phyloP scores from a whole-genome alignment of 805 yeast species.

The Yarrowia bubula region DNA sequence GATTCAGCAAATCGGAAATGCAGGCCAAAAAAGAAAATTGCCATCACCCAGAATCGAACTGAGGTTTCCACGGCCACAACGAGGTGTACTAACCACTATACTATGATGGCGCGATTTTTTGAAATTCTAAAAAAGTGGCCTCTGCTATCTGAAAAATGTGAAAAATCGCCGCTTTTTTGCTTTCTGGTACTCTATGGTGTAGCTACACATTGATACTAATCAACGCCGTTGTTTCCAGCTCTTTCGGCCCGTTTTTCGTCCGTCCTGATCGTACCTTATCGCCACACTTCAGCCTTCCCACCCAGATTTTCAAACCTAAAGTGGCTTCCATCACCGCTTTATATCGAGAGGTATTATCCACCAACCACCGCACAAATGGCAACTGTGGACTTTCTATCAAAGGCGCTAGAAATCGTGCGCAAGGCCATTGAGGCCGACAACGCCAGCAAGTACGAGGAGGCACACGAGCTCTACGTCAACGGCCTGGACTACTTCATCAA shows the following conservation, averaged over 20 bases:
- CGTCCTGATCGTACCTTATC: neutral
- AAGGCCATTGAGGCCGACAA: constrained; percentile 94
- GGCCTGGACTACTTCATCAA: constrained; percentile 94
- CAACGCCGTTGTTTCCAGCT: neutral
- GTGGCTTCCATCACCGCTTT: neutral
- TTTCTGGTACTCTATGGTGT: neutral
- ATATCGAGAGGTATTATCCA: constrained; percentile 8
- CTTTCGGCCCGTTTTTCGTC: neutral
- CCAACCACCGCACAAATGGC: constrained; percentile 32
- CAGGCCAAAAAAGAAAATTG: neutral
- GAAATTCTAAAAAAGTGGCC: neutral
- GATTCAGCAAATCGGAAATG: neutral
- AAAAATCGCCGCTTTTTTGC: neutral
- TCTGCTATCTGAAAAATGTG: neutral
- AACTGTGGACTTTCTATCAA: constrained; percentile 69
- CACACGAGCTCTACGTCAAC: constrained; percentile 86
- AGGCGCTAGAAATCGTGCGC: constrained; percentile 93
- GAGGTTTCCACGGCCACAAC: constrained; percentile 28
- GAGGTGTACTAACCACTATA: constrained; percentile 28
- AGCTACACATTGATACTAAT: neutral
- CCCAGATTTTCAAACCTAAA: constrained; percentile 20
- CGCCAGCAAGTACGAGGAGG: constrained; percentile 86
- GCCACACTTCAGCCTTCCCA: constrained; percentile 15
- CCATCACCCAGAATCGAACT: constrained; percentile 28
- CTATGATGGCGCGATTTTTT: constrained; percentile 12